Evolutionary conservation across 495 filamentous ascomycete species (phyloP), one percentile per base, ranked within the genome.

Genomic region (Pseudotulostoma volvatum): DNA sequence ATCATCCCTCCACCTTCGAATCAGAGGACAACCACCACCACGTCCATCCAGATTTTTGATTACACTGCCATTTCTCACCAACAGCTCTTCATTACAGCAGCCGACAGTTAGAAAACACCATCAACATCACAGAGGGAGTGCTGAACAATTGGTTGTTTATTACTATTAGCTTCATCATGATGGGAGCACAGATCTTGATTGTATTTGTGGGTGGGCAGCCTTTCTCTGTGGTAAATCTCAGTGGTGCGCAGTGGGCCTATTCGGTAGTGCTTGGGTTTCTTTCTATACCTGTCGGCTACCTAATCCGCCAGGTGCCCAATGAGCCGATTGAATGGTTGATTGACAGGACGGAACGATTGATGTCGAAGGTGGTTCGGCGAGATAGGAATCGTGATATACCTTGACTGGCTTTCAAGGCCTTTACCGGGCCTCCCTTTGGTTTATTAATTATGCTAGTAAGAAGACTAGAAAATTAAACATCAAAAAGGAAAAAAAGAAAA

Each of bases 101-200:
- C 50, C 74, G 79, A 30, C 76, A 80, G 3, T 64, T 86, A 2
- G 82, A n/a, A n/a, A n/a, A 87, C 52, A 84, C 84, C 60, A 72
- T 82, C 58, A 85, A 86, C 49, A 75, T 86, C 43, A 76, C 86
- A 53, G 80, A 85, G 46, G 81, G 80, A 3, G 68, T 85, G 9
- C 62, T 58, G 9, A 66, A 56, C 38, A 87, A 86, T 53, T 68
- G 54, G 38, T 82, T 81, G 48, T 87, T 84, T 55, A 70, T 81
- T 36, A 49, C 59, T 33, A 84, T 87, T 47, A 76, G 74, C 41
- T 38, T 63, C 18, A 63, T 84, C 47, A 87, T 86, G 68, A 56
- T 84, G 36, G 79, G 68, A 19, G 79, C 77, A 3, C 77, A 82
- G 42, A 52, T 76, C 13, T 53, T 77, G 47, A 82, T 82, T 40